Conservation (phyloP, 225 moss, liverwort and hornwort genomes). For the Pseudoscleropodium purum region DNA sequence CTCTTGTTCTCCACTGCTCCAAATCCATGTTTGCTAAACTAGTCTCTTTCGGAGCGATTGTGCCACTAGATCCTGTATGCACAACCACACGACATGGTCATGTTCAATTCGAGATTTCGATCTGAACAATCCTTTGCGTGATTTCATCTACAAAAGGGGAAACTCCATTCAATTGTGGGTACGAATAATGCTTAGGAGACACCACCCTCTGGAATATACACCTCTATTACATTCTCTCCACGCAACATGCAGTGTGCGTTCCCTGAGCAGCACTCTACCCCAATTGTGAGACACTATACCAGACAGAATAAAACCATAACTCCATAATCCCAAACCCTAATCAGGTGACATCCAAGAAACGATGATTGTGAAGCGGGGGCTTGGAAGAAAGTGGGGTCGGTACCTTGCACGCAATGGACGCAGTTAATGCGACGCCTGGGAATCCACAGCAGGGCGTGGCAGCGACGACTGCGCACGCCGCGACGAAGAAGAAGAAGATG, state of each 20-base stretch:
- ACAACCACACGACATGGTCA: neutral
- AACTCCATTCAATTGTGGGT: neutral
- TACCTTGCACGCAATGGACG: neutral
- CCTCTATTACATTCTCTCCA: neutral
- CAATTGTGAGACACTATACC: neutral
- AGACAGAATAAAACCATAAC: neutral
- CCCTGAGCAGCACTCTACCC: neutral
- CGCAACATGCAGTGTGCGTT: neutral
- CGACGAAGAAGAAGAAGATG: neutral
- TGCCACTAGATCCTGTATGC: neutral
- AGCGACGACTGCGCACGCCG: neutral
- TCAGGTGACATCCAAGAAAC: neutral
- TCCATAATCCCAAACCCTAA: neutral
- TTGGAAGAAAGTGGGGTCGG: neutral
- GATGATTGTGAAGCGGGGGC: neutral
- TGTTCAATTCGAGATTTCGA: neutral
- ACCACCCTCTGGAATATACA: neutral
- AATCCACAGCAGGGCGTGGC: neutral
- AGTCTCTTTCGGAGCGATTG: neutral
- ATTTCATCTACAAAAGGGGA: neutral
- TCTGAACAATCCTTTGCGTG: neutral
- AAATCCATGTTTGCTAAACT: constrained; percentile 9
- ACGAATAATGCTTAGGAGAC: neutral
- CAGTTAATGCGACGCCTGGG: neutral
- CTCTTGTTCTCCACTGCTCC: constrained; percentile 8